phyloP scores from a whole-genome alignment of 2,329 filamentous ascomycete genomes.

The Arthroderma uncinatum region DNA sequence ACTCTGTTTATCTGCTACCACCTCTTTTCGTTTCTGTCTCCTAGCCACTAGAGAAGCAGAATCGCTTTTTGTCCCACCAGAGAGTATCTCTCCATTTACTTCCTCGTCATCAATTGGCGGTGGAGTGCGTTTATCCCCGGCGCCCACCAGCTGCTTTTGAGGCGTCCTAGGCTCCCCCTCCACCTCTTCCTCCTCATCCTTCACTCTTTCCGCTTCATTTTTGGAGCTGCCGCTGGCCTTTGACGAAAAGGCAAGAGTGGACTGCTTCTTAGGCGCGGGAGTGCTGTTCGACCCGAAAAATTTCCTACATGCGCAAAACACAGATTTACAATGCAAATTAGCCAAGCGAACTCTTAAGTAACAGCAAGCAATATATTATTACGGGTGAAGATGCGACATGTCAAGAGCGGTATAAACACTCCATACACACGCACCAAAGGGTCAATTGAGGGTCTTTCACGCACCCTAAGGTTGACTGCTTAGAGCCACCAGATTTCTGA shows the following conservation, averaged over 20 bases:
- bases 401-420: background rate
- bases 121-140: conserved; percentile 10
- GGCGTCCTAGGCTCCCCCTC: background rate
- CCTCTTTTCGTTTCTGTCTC: conserved; percentile 30
- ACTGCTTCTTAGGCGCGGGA: conserved; percentile 57
- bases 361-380: background rate
- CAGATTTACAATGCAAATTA: background rate
- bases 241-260: conserved; percentile 61
- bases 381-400: background rate
- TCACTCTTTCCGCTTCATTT: conserved; percentile 17
- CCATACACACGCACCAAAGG: conserved; percentile 50
- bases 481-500: conserved; percentile 30
- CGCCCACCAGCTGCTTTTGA: background rate
- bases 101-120: conserved; percentile 10
- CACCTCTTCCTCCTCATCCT: conserved; percentile 12
- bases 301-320: conserved; percentile 48
- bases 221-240: conserved; percentile 40
- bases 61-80: conserved; percentile 13
- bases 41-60: conserved; percentile 16
- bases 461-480: conserved; percentile 82
- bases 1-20: conserved; percentile 32
- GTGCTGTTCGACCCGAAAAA: conserved; percentile 66
- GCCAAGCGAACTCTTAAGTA: background rate
- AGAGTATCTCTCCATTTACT: conserved; percentile 11
- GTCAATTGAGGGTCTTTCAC: conserved; percentile 64